Evolutionary conservation across 1,139 yeast genomes (phyloP).

Genomic region (Geotrichum klebahnii): DNA sequence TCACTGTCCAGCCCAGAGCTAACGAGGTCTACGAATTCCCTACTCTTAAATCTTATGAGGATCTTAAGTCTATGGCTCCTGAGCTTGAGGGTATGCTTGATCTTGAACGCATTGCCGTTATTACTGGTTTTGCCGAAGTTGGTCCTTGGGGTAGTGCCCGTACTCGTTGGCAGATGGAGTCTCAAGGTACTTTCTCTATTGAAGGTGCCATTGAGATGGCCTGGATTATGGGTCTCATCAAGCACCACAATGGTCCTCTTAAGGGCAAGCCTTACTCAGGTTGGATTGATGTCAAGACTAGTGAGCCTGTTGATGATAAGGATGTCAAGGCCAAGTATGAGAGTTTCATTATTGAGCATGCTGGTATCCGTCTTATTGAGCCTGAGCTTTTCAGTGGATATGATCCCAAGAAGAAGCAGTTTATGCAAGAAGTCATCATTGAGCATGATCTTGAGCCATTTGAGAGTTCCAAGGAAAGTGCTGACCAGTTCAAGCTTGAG

Average conservation of each 20-base stretch:
- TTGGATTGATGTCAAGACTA: slow-evolving; percentile 95
- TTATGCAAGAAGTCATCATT: slow-evolving; percentile 90
- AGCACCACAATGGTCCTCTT: slow-evolving; percentile 86
- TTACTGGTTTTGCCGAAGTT: slow-evolving; percentile 96
- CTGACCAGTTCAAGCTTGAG: slow-evolving; percentile 87
- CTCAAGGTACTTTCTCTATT: slow-evolving; percentile 88
- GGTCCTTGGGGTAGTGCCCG: slow-evolving; percentile 99
- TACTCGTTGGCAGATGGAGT: slow-evolving; percentile 99
- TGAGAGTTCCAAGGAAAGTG: slow-evolving; percentile 92
- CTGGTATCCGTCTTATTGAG: slow-evolving; percentile 91
- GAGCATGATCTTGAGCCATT: slow-evolving; percentile 95
- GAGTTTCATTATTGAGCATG: slow-evolving; percentile 77
- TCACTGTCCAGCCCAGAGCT: slow-evolving; percentile 81
- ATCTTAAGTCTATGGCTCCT: slow-evolving; percentile 60
- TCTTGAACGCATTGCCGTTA: slow-evolving; percentile 84
- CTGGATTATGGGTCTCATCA: slow-evolving; percentile 97
- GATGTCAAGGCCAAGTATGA: slow-evolving; percentile 91
- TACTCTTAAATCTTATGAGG: slow-evolving; percentile 67
- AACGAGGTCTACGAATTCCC: slow-evolving; percentile 95
- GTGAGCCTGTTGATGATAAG: slow-evolving; percentile 87
- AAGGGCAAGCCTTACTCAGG: slow-evolving; percentile 88
- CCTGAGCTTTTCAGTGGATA: slow-evolving; percentile 92
- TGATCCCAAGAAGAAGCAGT: slow-evolving; percentile 87
- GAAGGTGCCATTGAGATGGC: slow-evolving; percentile 99
- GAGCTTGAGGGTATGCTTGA: slow-evolving; percentile 88